These are phyloP conservation scores for Globisporangium apiculatum DNA, from an alignment of 352 stramenopile genomes.

Conservation along the genomic window DNA sequence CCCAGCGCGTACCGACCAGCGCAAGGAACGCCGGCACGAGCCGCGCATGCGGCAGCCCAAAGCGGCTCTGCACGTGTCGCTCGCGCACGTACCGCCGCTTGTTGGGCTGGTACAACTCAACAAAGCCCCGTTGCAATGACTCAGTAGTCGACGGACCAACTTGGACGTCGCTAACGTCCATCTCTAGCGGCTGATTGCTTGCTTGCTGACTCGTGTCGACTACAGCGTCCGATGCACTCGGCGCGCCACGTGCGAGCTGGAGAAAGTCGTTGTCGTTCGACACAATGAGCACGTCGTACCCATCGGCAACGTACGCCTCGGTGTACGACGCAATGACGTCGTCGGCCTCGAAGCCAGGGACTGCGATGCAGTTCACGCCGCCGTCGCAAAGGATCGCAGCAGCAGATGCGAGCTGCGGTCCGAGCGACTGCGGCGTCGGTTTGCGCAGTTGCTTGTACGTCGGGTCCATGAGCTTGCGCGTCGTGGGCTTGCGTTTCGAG, in stretches of 20 bases:
- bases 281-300: slow-evolving; percentile 52
- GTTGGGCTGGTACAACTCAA: slow-evolving; percentile 73
- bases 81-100: slow-evolving; percentile 64
- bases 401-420: slow-evolving; percentile 35
- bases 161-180: not conserved
- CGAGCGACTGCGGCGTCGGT: slow-evolving; percentile 29
- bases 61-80: slow-evolving; percentile 48
- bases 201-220: no score
- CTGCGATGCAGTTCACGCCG: slow-evolving; percentile 43
- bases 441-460: slow-evolving; percentile 41
- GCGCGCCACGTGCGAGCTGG: slow-evolving; percentile 34
- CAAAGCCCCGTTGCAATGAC: slow-evolving; percentile 5
- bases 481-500: slow-evolving; percentile 34
- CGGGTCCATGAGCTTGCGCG: slow-evolving; percentile 36
- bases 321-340: slow-evolving; percentile 65
- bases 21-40: slow-evolving; percentile 60
- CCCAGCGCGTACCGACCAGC: slow-evolving; percentile 61
- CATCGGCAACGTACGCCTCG: slow-evolving; percentile 24
- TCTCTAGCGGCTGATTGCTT: not conserved
- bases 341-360: slow-evolving; percentile 48
- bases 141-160: not conserved
- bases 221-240: not conserved
- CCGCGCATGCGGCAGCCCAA: slow-evolving; percentile 30
- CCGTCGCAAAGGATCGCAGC: slow-evolving; percentile 18
- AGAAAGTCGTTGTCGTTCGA: slow-evolving; percentile 73